These are phyloP conservation scores for Clarireedia paspali DNA, from an alignment of 2,329 filamentous ascomycete genomes.

Conservation along the genomic window DNA sequence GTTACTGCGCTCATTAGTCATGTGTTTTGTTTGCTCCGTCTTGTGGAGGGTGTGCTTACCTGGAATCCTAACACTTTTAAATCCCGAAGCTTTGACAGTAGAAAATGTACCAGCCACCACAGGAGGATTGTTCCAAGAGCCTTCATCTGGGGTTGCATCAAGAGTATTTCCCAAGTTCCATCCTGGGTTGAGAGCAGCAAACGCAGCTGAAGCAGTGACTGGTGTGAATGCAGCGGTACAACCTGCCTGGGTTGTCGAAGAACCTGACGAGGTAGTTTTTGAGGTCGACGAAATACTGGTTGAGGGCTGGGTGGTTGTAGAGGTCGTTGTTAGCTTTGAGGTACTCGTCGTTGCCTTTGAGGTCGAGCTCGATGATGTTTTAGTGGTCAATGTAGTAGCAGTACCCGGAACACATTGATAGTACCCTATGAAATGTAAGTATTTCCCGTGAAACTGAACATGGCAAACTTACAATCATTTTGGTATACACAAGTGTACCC, in stretches of 20 bases:
- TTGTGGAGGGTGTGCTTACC: conserved; percentile 21
- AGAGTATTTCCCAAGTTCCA: conserved; percentile 57
- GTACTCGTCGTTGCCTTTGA: background rate
- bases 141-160: conserved; percentile 47
- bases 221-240: conserved; percentile 19
- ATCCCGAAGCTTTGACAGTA: conserved; percentile 44
- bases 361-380: background rate
- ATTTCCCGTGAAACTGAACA: background rate
- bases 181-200: conserved; percentile 44
- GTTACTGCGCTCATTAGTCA: conserved; percentile 36
- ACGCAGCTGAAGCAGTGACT: conserved; percentile 19
- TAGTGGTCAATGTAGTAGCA: background rate
- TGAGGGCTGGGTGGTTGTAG: background rate
- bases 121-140: conserved; percentile 49
- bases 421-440: conserved; percentile 5
- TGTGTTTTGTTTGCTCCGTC: too few species aligned
- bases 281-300: conserved; percentile 1
- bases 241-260: conserved; percentile 3
- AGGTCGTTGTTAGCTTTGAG: background rate
- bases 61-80: conserved; percentile 50
- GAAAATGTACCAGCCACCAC: conserved; percentile 43
- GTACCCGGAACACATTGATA: conserved; percentile 11
- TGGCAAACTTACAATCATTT: conserved; percentile 5
- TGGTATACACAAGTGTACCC: conserved; percentile 6
- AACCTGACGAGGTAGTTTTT: background rate